Evolutionary conservation across 139 green algal genomes (phyloP), one percentile per base, ranked within the genome.

Genomic region (Chlorella sp.): DNA sequence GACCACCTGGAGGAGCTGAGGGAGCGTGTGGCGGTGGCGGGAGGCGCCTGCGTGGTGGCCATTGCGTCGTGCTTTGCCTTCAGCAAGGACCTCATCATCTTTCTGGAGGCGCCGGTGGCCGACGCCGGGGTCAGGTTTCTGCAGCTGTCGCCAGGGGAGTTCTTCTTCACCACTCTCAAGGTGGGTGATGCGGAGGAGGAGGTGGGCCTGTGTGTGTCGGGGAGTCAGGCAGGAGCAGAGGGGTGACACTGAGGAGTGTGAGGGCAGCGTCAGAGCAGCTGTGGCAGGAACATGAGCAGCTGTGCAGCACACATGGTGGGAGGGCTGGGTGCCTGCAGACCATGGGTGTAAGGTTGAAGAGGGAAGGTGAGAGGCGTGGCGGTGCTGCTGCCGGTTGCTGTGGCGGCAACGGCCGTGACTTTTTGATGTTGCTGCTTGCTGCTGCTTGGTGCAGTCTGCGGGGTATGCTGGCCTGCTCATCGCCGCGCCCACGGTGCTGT

Each of bases 131-230:
- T 99, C 32, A 85, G 91, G 31, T 99, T 99, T 85, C 85, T 99
- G 77, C 94, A 98, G 82, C 91, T 99, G 2, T 97, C 91, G 2
- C 95, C 95, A 6, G 95, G 95, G 23, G 95, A 99, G 77, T 99
- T 96, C 78, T 97, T 99, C 85, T 99, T 99, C 86, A 99, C 95
- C n/a, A 98, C 95, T 0, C 80, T 99, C 69, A 98, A 98, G 89
- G 93, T 96, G n/a, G n/a, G n/a, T n/a, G n/a, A n/a, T n/a, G n/a
- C n/a, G n/a, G n/a, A n/a, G n/a, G n/a, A n/a, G n/a, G n/a, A n/a
- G n/a, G n/a, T n/a, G n/a, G n/a, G n/a, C n/a, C n/a, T n/a, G n/a
- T n/a, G n/a, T n/a, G n/a, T n/a, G n/a, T n/a, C n/a, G n/a, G n/a
- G n/a, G n/a, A n/a, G n/a, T n/a, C n/a, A n/a, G n/a, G n/a, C n/a